These are phyloP conservation scores for Mucor velutinosus DNA, from an alignment of 371 early-diverging fungal species.

Conservation along the genomic window DNA sequence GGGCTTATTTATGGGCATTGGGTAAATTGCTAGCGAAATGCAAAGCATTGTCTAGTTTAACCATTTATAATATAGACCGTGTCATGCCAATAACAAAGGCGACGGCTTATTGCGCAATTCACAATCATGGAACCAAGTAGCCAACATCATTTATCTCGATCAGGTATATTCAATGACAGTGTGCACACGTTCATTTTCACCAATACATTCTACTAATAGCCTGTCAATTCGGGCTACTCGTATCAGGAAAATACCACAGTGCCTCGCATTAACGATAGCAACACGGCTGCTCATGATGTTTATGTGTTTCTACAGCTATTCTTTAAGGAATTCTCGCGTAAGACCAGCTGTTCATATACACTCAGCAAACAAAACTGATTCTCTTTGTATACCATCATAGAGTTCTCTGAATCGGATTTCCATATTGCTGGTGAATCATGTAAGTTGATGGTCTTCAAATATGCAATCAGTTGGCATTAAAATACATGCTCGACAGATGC, in stretches of 20 bases:
- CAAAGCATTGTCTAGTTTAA: not conserved
- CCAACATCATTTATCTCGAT: conserved; percentile 86
- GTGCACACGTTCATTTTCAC: not conserved
- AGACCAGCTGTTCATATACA: not conserved
- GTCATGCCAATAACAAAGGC: conserved; percentile 64
- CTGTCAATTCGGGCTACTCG: conserved; percentile 74
- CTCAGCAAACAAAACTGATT: not conserved
- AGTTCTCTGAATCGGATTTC: conserved; percentile 38
- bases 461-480: not conserved
- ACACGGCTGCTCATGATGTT: conserved; percentile 60
- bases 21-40: conserved; percentile 13
- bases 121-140: conserved; percentile 80
- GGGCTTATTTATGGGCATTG: conserved; percentile 86
- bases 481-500: conserved; percentile 34
- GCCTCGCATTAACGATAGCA: conserved; percentile 21
- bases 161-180: conserved; percentile 39
- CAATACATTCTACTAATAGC: conserved; percentile 28
- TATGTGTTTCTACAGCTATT: conserved; percentile 74
- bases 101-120: conserved; percentile 55
- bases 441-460: conserved; percentile 8
- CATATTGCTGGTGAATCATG: conserved; percentile 76
- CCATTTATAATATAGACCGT: conserved; percentile 47
- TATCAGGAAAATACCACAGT: conserved; percentile 24
- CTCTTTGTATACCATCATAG: not conserved
- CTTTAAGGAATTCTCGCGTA: conserved; percentile 64